Conservation (phyloP, 495 filamentous ascomycete species). For the Neurospora hispaniola region DNA sequence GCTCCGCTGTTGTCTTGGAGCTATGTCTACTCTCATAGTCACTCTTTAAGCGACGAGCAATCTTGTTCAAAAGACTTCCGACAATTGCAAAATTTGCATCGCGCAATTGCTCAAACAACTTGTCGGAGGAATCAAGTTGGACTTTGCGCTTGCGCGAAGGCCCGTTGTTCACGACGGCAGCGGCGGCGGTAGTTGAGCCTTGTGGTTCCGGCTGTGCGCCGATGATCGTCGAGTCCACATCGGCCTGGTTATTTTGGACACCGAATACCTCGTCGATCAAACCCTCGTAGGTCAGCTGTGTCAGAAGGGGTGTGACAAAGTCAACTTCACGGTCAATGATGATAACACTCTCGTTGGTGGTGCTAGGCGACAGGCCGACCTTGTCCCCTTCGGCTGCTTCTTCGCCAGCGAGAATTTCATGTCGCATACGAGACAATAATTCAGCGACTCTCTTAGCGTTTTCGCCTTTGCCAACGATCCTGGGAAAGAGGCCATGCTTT, state of each 20-base stretch:
- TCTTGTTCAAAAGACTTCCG: slow-evolving; percentile 76
- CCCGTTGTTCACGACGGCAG: slow-evolving; percentile 19
- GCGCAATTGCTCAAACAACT: slow-evolving; percentile 77
- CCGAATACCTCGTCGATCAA: slow-evolving; percentile 90
- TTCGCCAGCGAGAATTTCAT: slow-evolving; percentile 75
- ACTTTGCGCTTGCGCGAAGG: slow-evolving; percentile 73
- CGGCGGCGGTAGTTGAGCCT: slow-evolving; percentile 32
- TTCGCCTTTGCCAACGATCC: slow-evolving; percentile 93
- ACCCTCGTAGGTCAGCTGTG: slow-evolving; percentile 94
- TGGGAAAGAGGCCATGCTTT: slow-evolving; percentile 84
- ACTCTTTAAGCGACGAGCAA: slow-evolving; percentile 72
- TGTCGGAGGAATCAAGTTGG: slow-evolving; percentile 78
- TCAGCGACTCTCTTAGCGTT: slow-evolving; percentile 82
- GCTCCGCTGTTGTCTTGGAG: slow-evolving; percentile 79
- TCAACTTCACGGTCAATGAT: slow-evolving; percentile 94
- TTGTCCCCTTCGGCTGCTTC: slow-evolving; percentile 50
- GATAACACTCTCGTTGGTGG: slow-evolving; percentile 76
- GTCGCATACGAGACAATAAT: slow-evolving; percentile 84
- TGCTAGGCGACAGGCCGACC: slow-evolving; percentile 74
- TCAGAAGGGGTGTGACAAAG: slow-evolving; percentile 80
- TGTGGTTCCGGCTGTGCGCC: slow-evolving; percentile 51
- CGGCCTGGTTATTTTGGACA: slow-evolving; percentile 79
- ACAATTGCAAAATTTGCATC: slow-evolving; percentile 95
- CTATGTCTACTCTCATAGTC: slow-evolving; percentile 85
- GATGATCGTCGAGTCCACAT: slow-evolving; percentile 86